Percentiles rank a stretch among this genome's conserved stretches.
phyloP scores from a whole-genome alignment of 2,329 filamentous ascomycete genomes.

The Aspergillus unguis region DNA sequence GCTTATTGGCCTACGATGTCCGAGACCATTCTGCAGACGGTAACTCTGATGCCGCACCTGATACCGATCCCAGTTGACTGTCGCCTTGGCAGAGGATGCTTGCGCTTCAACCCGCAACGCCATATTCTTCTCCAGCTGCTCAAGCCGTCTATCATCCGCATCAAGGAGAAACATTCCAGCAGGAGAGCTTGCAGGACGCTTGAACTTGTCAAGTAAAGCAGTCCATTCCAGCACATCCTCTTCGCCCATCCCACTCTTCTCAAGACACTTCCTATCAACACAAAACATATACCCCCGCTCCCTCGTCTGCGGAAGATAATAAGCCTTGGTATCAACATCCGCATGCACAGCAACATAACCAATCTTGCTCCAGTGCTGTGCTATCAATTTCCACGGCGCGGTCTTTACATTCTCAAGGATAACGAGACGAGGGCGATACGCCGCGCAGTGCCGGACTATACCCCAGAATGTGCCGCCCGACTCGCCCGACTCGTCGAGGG shows the following conservation, averaged over 20 bases:
- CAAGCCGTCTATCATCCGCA: slow-evolving; percentile 53
- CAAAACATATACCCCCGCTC: slow-evolving; percentile 59
- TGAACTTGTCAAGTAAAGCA: slow-evolving; percentile 45
- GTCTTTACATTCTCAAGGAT: slow-evolving; percentile 68
- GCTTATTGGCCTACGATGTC: slow-evolving; percentile 56
- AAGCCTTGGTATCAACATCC: slow-evolving; percentile 65
- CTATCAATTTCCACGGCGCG: slow-evolving; percentile 58
- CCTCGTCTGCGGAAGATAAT: slow-evolving; percentile 69
- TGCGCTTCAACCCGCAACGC: slow-evolving; percentile 25
- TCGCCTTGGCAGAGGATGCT: slow-evolving; percentile 18
- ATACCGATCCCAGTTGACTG: slow-evolving; percentile 44
- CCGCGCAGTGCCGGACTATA: slow-evolving; percentile 56
- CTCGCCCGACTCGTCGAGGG: slow-evolving; percentile 56
- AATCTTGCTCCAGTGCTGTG: slow-evolving; percentile 45
- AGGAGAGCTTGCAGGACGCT: slow-evolving; percentile 59
- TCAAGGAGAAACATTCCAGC: slow-evolving; percentile 60
- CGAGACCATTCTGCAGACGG: slow-evolving; percentile 51
- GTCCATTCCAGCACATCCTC: slow-evolving; percentile 38
- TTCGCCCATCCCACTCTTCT: slow-evolving; percentile 18
- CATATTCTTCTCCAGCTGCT: slow-evolving; percentile 50
- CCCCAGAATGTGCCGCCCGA: slow-evolving; percentile 64
- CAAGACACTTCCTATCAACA: slow-evolving; percentile 40
- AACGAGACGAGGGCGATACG: slow-evolving; percentile 59
- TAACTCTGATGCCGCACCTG: slow-evolving; percentile 58
- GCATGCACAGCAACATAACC: slow-evolving; percentile 55